These are phyloP conservation scores for Fusarium chaquense DNA, from an alignment of 2,329 filamentous ascomycete genomes.

Conservation along the genomic window DNA sequence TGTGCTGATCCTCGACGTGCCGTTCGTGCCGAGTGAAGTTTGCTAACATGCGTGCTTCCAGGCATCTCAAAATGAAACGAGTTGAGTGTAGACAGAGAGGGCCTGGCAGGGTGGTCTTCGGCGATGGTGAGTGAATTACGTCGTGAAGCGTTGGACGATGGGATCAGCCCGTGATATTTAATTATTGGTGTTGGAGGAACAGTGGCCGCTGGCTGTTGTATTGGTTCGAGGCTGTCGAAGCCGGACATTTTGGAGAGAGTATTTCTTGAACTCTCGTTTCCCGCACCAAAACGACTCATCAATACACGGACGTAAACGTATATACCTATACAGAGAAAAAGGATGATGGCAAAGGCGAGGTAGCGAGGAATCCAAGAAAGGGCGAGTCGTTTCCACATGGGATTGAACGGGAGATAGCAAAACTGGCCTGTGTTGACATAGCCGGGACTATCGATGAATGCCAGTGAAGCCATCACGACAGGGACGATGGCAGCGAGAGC, in stretches of 20 bases:
- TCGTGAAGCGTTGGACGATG: slow-evolving; percentile 44
- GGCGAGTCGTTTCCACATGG: slow-evolving; percentile 75
- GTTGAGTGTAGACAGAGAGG: slow-evolving; percentile 36
- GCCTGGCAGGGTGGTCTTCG: slow-evolving; percentile 27
- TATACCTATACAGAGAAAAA: slow-evolving; percentile 75
- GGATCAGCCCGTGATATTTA: slow-evolving; percentile 51
- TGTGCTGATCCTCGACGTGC: slow-evolving; percentile 35
- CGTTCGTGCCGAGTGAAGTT: slow-evolving; percentile 27
- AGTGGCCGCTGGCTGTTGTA: slow-evolving; percentile 15
- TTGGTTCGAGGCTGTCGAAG: slow-evolving; percentile 23
- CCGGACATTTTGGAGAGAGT: slow-evolving; percentile 28
- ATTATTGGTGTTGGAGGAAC: slow-evolving; percentile 50
- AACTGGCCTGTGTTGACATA: slow-evolving; percentile 75
- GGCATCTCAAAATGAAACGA: slow-evolving; percentile 29
- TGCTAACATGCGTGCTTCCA: slow-evolving; percentile 10
- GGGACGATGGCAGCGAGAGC: slow-evolving; percentile 69
- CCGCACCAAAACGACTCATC: slow-evolving; percentile 55
- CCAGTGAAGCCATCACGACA: slow-evolving; percentile 68
- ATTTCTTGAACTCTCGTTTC: slow-evolving; percentile 23
- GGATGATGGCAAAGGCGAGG: slow-evolving; percentile 72
- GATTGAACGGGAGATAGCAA: slow-evolving; percentile 75
- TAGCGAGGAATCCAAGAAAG: slow-evolving; percentile 82
- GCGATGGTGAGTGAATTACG: slow-evolving; percentile 10
- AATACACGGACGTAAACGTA: slow-evolving; percentile 72
- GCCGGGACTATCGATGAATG: slow-evolving; percentile 69